Conservation (phyloP, 164 flowering plant genomes). For the Berberis vulgaris region DNA sequence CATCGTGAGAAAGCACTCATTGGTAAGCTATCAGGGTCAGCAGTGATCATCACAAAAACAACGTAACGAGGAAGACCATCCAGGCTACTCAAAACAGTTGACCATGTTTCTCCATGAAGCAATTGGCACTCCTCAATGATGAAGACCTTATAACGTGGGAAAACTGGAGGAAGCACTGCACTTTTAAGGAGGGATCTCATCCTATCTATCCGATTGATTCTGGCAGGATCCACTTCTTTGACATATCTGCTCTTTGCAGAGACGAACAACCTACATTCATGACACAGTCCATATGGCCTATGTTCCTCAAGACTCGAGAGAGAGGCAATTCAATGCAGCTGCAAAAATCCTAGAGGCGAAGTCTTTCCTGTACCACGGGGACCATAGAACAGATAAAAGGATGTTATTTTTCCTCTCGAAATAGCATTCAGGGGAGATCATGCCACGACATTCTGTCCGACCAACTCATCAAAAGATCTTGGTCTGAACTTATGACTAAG, state of each 20-base stretch:
- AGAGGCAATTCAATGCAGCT: conserved; percentile 80
- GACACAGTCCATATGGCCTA: conserved; percentile 78
- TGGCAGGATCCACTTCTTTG: conserved; percentile 65
- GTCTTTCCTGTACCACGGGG: conserved; percentile 97
- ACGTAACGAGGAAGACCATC: conserved; percentile 50
- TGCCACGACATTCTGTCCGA: conserved; percentile 66
- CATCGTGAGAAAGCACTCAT: conserved; percentile 54
- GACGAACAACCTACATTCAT: conserved; percentile 50
- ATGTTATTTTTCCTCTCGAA: conserved; percentile 35
- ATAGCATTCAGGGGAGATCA: conserved; percentile 57
- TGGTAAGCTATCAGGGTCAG: conserved; percentile 70
- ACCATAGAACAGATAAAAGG: conserved; percentile 81
- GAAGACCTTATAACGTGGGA: conserved; percentile 64
- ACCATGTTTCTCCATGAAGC: conserved; percentile 63
- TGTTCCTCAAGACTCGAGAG: conserved; percentile 23
- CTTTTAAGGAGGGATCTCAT: conserved; percentile 47
- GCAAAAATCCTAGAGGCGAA: conserved; percentile 81
- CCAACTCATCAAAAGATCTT: conserved; percentile 62
- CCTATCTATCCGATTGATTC: conserved; percentile 37
- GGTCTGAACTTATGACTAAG: conserved; percentile 76
- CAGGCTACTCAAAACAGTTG: conserved; percentile 43
- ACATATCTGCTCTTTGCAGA: conserved; percentile 63
- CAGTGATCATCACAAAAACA: conserved; percentile 73
- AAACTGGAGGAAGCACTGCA: conserved; percentile 47
- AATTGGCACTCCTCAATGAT: conserved; percentile 83